These are phyloP conservation scores for Fusarium cyanostomum DNA, from an alignment of 2,329 filamentous ascomycete species.

Conservation along the genomic window DNA sequence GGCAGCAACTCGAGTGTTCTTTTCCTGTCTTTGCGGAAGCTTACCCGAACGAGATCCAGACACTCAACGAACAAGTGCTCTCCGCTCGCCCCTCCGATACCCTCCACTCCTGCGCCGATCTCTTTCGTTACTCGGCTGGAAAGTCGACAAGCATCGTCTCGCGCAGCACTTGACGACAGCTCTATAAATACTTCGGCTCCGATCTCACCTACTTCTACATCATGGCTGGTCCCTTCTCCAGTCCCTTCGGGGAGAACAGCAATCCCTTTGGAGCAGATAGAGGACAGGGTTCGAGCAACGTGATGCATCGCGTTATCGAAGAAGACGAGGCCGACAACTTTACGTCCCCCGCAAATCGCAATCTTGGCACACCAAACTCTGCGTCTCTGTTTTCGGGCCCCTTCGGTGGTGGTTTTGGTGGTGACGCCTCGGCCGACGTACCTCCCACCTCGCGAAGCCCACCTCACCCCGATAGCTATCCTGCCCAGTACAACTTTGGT, in stretches of 20 bases:
- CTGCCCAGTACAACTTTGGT: conserved; percentile 91
- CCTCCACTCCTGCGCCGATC: conserved; percentile 76
- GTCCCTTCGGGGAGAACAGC: conserved; percentile 70
- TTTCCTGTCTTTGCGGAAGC: conserved; percentile 59
- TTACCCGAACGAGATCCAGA: conserved; percentile 70
- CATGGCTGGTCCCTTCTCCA: conserved; percentile 84
- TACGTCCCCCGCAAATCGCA: conserved; percentile 76
- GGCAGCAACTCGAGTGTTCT: not conserved
- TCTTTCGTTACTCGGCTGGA: conserved; percentile 74
- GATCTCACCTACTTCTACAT: conserved; percentile 36
- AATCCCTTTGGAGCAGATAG: conserved; percentile 42
- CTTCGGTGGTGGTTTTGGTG: conserved; percentile 57
- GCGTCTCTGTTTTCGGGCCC: conserved; percentile 55
- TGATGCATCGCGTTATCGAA: conserved; percentile 72
- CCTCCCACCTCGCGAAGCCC: conserved; percentile 59
- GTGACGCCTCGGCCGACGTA: conserved; percentile 58
- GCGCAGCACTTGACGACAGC: conserved; percentile 16
- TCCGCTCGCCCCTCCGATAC: conserved; percentile 69
- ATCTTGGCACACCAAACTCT: conserved; percentile 59
- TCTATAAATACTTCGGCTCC: not conserved
- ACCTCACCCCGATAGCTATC: conserved; percentile 75
- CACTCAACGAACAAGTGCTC: conserved; percentile 69
- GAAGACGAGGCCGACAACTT: conserved; percentile 84
- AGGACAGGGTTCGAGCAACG: conserved; percentile 40
- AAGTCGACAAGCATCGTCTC: conserved; percentile 62